Conservation (phyloP, 371 early-diverging fungal genomes). For the Cladochytrium tenue region DNA sequence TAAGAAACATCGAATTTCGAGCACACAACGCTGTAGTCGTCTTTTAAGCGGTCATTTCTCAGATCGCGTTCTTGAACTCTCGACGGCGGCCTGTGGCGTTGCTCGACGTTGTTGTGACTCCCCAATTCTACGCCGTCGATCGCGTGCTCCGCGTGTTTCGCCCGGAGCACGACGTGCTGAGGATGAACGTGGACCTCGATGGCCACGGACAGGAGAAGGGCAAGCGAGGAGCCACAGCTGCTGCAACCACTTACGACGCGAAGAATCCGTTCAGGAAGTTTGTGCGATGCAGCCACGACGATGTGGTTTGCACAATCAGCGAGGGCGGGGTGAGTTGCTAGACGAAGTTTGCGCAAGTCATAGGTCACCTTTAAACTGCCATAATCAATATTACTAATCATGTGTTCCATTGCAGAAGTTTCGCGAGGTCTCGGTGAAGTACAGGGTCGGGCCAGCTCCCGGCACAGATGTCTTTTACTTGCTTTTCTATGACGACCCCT, state of each 20-base stretch:
- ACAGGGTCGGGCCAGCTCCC: slow-evolving; percentile 32
- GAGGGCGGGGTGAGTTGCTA: slow-evolving; percentile 32
- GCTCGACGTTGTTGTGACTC: slow-evolving; percentile 34
- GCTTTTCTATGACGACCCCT: slow-evolving; percentile 49
- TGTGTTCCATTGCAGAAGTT: slow-evolving; percentile 8
- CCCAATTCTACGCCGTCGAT: slow-evolving; percentile 31
- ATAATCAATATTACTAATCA: too few species aligned
- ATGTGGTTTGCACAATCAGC: slow-evolving; percentile 37
- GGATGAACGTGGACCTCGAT: slow-evolving; percentile 16
- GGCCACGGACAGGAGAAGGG: too few species aligned
- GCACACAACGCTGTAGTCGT: too few species aligned
- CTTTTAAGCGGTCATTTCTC: slow-evolving; percentile 1
- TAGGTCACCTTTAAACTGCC: too few species aligned
- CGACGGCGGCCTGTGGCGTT: slow-evolving; percentile 33
- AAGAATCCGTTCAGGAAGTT: slow-evolving; percentile 34
- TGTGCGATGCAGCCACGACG: slow-evolving; percentile 35
- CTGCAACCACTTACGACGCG: slow-evolving; percentile 30
- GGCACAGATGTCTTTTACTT: slow-evolving; percentile 37
- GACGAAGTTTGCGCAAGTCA: too few species aligned
- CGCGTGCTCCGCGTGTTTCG: slow-evolving; percentile 40
- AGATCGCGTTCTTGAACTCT: slow-evolving; percentile 40
- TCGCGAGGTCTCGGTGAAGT: slow-evolving; percentile 44
- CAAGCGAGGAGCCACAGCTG: too few species aligned
- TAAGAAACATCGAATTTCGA: too few species aligned
- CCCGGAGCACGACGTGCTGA: slow-evolving; percentile 43